Percentiles rank a stretch among this genome's conserved stretches.
Conservation (phyloP, 2,329 filamentous ascomycete genomes). For the Ophiostoma sp. region DNA sequence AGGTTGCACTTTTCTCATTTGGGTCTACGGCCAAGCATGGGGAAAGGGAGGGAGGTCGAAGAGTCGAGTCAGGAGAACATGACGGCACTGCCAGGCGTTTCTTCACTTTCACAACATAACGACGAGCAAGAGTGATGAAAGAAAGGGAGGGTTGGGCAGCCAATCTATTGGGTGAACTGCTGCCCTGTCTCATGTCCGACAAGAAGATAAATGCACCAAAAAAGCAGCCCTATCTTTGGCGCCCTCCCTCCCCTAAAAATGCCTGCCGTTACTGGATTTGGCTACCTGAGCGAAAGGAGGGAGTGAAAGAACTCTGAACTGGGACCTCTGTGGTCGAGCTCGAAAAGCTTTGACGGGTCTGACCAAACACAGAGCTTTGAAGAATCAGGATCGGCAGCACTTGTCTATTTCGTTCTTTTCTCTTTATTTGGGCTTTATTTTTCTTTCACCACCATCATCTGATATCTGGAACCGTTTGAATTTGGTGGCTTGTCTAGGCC, state of each 20-base stretch:
- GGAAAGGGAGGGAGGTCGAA: background rate
- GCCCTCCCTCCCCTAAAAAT: background rate
- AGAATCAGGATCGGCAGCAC: background rate
- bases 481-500: slow-evolving; percentile 1
- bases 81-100: too few relatives aligned
- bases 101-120: background rate
- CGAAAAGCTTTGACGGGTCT: background rate
- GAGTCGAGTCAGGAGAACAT: background rate
- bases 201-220: background rate
- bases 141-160: background rate
- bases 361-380: background rate
- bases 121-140: background rate
- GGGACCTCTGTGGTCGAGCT: background rate
- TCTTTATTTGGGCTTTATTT: background rate
- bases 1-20: background rate
- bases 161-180: background rate
- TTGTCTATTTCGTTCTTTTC: background rate
- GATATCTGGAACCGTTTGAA: background rate
- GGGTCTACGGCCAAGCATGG: background rate
- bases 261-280: slow-evolving; percentile 1
- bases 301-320: background rate
- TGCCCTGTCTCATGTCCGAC: background rate
- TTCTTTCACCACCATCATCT: background rate
- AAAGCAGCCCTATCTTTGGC: slow-evolving; percentile 1
- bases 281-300: slow-evolving; percentile 11